A percentile compares a stretch with the other conserved stretches of the same genome.
These are phyloP conservation scores for Raddia guianensis DNA, from an alignment of 176 grass and related monocot species.

Conservation along the genomic window DNA sequence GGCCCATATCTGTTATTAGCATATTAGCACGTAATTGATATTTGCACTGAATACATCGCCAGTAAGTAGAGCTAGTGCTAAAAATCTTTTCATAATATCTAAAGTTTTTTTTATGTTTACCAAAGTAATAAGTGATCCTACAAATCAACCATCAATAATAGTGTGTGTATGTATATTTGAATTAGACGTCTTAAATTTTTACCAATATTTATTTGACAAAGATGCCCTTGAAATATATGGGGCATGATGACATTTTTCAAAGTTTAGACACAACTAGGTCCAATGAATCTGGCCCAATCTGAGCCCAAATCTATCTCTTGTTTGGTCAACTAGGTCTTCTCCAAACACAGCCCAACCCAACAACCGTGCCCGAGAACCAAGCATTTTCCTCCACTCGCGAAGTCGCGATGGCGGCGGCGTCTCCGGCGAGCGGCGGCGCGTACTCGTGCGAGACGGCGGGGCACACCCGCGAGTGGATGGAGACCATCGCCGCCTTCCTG, in stretches of 20 bases:
- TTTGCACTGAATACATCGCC: too few relatives aligned
- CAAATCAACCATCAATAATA: too few relatives aligned
- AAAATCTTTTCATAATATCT: too few relatives aligned
- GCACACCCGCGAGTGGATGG: constrained; percentile 83
- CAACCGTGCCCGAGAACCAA: background rate
- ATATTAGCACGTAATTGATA: too few relatives aligned
- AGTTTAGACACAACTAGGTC: background rate
- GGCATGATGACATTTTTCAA: background rate
- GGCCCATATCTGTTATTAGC: too few relatives aligned
- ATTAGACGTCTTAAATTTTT: too few relatives aligned
- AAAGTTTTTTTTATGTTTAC: too few relatives aligned
- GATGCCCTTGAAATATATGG: too few relatives aligned
- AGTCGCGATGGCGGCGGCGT: constrained; percentile 50
- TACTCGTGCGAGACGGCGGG: constrained; percentile 63
- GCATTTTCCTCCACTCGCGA: constrained; percentile 2
- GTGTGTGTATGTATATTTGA: too few relatives aligned
- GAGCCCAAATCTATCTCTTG: background rate
- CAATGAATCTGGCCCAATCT: background rate
- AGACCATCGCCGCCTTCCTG: constrained; percentile 65
- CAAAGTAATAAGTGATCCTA: too few relatives aligned
- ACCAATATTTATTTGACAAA: too few relatives aligned
- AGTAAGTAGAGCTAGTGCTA: too few relatives aligned
- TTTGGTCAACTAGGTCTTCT: background rate
- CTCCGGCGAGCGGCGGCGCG: constrained; percentile 38
- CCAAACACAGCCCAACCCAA: background rate